Conservation (phyloP, 768 basidiomycete genomes). For the Termitomyces sp. region DNA sequence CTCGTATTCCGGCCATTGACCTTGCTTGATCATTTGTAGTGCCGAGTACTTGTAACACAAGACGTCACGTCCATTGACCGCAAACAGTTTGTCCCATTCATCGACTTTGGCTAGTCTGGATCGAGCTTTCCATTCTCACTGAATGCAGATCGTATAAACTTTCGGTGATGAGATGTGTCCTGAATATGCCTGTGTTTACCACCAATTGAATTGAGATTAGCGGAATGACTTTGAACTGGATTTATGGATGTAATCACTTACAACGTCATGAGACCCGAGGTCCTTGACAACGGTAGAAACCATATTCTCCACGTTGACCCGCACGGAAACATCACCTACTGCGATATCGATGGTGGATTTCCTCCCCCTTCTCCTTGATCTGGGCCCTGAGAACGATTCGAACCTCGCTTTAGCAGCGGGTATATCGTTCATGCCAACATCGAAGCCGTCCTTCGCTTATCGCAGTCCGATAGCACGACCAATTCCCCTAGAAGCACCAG, state of each 20-base stretch:
- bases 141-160: slow-evolving; percentile 10
- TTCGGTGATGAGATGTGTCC: slow-evolving; percentile 16
- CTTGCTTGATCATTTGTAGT: slow-evolving; percentile 1
- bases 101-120: slow-evolving; percentile 14
- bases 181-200: slow-evolving; percentile 31
- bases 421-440: slow-evolving; percentile 31
- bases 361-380: slow-evolving; percentile 13
- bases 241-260: neutral
- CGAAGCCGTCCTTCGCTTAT: slow-evolving; percentile 23
- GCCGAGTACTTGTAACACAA: neutral
- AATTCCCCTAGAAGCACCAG: slow-evolving; percentile 32
- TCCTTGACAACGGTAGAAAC: slow-evolving; percentile 13
- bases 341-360: neutral
- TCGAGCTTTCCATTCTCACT: too few relatives aligned
- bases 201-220: slow-evolving; percentile 18
- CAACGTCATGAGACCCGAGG: neutral
- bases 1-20: slow-evolving; percentile 27
- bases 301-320: slow-evolving; percentile 32
- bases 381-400: neutral
- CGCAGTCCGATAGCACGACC: slow-evolving; percentile 39
- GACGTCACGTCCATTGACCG: slow-evolving; percentile 25
- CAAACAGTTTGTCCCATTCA: slow-evolving; percentile 24
- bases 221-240: too few relatives aligned
- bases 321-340: slow-evolving; percentile 19
- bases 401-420: slow-evolving; percentile 4